phyloP scores from a whole-genome alignment of 2,329 filamentous ascomycete species.

The Cercospora zeae-maydis region DNA sequence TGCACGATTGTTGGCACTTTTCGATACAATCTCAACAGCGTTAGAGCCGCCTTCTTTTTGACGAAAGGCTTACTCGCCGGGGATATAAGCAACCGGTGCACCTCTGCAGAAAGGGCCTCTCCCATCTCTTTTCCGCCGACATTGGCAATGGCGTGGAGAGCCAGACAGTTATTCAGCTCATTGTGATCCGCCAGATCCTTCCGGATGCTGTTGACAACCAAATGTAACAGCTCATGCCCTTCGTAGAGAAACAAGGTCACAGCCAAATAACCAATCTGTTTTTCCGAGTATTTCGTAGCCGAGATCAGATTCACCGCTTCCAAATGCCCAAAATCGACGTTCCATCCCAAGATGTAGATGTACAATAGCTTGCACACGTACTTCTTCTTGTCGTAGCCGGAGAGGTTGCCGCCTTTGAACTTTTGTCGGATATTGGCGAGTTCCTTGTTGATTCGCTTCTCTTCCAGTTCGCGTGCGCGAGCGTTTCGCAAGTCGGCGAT shows the following conservation, averaged over 20 bases:
- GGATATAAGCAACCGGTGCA: slow-evolving; percentile 89
- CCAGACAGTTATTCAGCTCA: slow-evolving; percentile 95
- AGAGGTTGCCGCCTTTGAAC: slow-evolving; percentile 83
- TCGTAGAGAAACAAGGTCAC: slow-evolving; percentile 97
- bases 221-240: slow-evolving; percentile 88
- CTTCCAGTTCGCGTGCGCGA: slow-evolving; percentile 88
- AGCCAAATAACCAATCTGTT: slow-evolving; percentile 97
- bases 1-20: slow-evolving; percentile 93
- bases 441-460: slow-evolving; percentile 99
- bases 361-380: slow-evolving; percentile 99
- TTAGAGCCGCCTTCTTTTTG: slow-evolving; percentile 97
- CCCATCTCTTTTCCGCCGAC: slow-evolving; percentile 96
- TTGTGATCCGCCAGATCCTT: slow-evolving; percentile 94
- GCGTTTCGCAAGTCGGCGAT: slow-evolving; percentile 96
- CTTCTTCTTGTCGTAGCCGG: slow-evolving; percentile 99
- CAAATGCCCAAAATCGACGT: slow-evolving; percentile 97
- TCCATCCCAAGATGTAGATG: slow-evolving; percentile 98
- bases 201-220: slow-evolving; percentile 97
- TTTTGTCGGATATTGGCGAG: slow-evolving; percentile 97
- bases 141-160: slow-evolving; percentile 95
- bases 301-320: slow-evolving; percentile 98
- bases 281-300: slow-evolving; percentile 95
- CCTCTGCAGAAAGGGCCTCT: slow-evolving; percentile 85
- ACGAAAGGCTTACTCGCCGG: slow-evolving; percentile 95
- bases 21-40: slow-evolving; percentile 85